Conservation (phyloP, 495 filamentous ascomycete species). For the Talaromyces nanjingensis region DNA sequence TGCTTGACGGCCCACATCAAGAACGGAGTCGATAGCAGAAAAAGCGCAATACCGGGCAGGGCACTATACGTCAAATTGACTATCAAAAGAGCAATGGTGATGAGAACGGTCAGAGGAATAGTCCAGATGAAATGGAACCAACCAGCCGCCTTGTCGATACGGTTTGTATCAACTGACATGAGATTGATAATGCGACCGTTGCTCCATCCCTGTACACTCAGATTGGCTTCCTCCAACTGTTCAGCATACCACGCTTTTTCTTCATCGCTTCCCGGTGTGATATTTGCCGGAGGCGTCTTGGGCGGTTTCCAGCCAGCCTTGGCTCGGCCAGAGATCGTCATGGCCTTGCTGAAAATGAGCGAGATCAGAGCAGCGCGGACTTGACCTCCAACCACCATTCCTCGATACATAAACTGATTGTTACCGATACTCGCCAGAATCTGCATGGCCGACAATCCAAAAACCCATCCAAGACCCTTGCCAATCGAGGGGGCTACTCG, state of each 20-base stretch:
- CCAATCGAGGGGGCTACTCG: constrained; percentile 56
- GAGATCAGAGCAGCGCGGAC: constrained; percentile 65
- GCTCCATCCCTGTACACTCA: constrained; percentile 57
- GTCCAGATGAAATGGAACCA: constrained; percentile 91
- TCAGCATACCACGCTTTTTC: constrained; percentile 42
- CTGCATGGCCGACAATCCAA: constrained; percentile 75
- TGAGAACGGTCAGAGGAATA: constrained; percentile 65
- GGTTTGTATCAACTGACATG: constrained; percentile 91
- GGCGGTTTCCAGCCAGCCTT: constrained; percentile 52
- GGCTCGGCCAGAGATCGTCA: constrained; percentile 73
- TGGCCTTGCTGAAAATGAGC: constrained; percentile 72
- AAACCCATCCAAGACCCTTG: constrained; percentile 61
- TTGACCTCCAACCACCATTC: constrained; percentile 79
- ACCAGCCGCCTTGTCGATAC: constrained; percentile 75
- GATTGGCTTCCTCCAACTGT: constrained; percentile 30
- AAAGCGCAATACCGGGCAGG: constrained; percentile 75
- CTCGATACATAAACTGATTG: constrained; percentile 76
- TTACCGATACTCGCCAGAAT: constrained; percentile 61
- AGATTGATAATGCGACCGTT: constrained; percentile 86
- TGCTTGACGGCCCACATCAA: constrained; percentile 65
- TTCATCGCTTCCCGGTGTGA: constrained; percentile 20
- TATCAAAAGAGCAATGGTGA: constrained; percentile 71
- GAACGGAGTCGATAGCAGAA: constrained; percentile 68
- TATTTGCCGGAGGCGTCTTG: constrained; percentile 25
- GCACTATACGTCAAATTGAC: constrained; percentile 86